Conservation (phyloP, 495 filamentous ascomycete species). For the Poronia punctata region DNA sequence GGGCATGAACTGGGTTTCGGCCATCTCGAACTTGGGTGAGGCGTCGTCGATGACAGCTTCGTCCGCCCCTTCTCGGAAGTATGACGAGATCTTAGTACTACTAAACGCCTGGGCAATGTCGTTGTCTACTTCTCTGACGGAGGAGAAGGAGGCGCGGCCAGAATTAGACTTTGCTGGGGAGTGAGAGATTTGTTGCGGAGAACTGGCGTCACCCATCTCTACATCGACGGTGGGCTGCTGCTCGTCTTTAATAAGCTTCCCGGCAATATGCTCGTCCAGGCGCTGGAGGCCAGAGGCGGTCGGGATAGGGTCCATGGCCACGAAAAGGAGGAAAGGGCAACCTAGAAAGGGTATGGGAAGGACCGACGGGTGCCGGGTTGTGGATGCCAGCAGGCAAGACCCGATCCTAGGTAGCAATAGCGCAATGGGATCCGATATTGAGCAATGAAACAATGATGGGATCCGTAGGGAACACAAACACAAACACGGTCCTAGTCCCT, state of each 20-base stretch:
- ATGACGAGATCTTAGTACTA: slow-evolving; percentile 55
- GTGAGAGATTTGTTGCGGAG: slow-evolving; percentile 1
- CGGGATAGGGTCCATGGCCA: slow-evolving; percentile 21
- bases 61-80: slow-evolving; percentile 30
- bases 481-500: no score
- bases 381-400: slow-evolving; percentile 18
- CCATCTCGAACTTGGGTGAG: slow-evolving; percentile 25
- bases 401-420: slow-evolving; percentile 24
- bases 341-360: slow-evolving; percentile 5
- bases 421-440: slow-evolving; percentile 15
- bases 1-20: slow-evolving; percentile 42
- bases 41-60: slow-evolving; percentile 38
- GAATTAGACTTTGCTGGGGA: slow-evolving; percentile 8
- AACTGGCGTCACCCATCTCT: slow-evolving; percentile 2
- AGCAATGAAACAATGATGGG: no score
- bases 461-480: no score
- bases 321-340: not conserved
- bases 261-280: slow-evolving; percentile 21
- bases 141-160: slow-evolving; percentile 50
- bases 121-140: slow-evolving; percentile 45
- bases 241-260: slow-evolving; percentile 8
- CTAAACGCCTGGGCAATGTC: slow-evolving; percentile 66
- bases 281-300: slow-evolving; percentile 22
- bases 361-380: not conserved
- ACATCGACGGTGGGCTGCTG: slow-evolving; percentile 1